Conservation (phyloP, 345 rosid species). For the Kandelia obovata region DNA sequence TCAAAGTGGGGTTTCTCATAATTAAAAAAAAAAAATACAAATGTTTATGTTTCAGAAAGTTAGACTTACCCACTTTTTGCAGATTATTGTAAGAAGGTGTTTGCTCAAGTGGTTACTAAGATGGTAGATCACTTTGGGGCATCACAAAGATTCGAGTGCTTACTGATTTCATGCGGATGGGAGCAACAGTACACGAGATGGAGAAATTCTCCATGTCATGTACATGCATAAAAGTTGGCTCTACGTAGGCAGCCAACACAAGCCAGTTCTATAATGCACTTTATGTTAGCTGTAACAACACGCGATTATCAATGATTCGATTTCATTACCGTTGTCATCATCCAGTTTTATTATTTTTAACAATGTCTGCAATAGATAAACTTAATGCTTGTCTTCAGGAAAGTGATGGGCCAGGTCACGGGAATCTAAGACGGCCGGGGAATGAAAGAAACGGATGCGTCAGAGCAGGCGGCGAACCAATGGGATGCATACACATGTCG, state of each 20-base stretch:
- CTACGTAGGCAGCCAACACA: conserved; percentile 26
- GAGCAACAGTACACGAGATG: too few species aligned
- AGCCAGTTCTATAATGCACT: conserved; percentile 21
- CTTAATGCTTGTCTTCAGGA: background rate
- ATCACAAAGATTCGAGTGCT: too few species aligned
- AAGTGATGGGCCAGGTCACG: conserved; percentile 16
- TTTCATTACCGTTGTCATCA: conserved; percentile 17
- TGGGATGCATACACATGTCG: conserved; percentile 17
- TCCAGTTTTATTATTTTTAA: background rate
- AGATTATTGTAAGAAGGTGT: too few species aligned
- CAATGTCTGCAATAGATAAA: conserved; percentile 4
- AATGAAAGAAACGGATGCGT: conserved; percentile 13
- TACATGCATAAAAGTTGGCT: background rate
- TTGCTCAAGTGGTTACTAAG: too few species aligned
- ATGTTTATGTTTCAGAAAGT: too few species aligned
- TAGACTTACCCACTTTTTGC: too few species aligned
- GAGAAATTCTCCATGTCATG: too few species aligned
- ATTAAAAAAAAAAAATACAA: too few species aligned
- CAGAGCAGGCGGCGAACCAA: conserved; percentile 8
- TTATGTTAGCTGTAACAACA: conserved; percentile 15
- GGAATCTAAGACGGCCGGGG: conserved; percentile 27
- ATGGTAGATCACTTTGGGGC: too few species aligned
- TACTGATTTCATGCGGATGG: too few species aligned
- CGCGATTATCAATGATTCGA: conserved; percentile 15
- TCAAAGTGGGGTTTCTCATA: too few species aligned